Evolutionary conservation across 2,329 filamentous ascomycete species (phyloP), one percentile per base, ranked within the genome.

Genomic region (Aspergillus sp.): DNA sequence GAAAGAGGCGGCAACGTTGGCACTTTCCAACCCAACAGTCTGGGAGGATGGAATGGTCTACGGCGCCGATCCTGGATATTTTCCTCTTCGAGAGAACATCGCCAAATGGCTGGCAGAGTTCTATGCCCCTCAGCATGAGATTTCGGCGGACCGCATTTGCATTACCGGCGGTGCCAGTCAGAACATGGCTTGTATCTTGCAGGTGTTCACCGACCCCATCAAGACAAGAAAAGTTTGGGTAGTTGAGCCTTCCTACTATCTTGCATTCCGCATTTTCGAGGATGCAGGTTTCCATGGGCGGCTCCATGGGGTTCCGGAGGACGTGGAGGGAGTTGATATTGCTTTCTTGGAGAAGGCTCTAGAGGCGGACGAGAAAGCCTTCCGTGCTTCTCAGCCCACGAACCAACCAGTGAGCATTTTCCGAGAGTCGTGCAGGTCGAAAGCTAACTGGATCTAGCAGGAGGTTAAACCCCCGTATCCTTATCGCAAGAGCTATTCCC

Each of bases 111-210:
- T 95, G 30, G 79, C 76, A 1, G 60, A 64, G 1, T 85, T 85
- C 61, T 93, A 89, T 65, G 73, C 73, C 2, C 66, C 64, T 0
- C 36, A 61, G 3, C 59, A 69, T 2, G 66, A 72, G 2, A 73
- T 84, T 35, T 62, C 71, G n/a, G 66, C 79, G 4, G 77, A 83
- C 2, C 80, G 89, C 19, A 86, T 96, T 48, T 88, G 86, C 65
- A 86, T 96, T 66, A 89, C 88, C 0, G 90, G 90, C 40, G 91
- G 91, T 11, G 91, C 91, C 2, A 89, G 84, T 57, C 91, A 95
- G 76, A 91, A 86, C 65, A 69, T 95, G 2, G 89, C 87, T 0
- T 87, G 84, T 63, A 74, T 95, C 3, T 74, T 96, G 45, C 83
- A 88, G 68, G 88, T 88, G 22, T 96, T 87, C 65, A 88, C 89